Conservation (phyloP, 345 rosid species). For the Garcia nutans region DNA sequence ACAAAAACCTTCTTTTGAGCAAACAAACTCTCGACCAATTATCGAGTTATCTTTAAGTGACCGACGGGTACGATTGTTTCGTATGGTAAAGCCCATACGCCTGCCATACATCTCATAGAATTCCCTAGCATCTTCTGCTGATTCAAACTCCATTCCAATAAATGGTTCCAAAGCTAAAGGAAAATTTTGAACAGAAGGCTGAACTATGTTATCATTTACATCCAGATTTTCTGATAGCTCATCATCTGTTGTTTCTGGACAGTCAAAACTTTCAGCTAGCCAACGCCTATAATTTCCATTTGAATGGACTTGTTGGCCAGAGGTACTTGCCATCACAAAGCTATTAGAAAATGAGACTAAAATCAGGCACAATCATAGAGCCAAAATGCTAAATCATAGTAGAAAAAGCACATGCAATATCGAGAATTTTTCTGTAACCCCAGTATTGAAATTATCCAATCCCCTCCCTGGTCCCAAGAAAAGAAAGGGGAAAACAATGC, state of each 20-base stretch:
- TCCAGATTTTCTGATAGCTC: constrained; percentile 38
- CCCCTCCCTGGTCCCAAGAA: background rate
- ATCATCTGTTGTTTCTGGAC: constrained; percentile 36
- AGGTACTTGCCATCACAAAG: constrained; percentile 36
- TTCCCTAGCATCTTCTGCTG: constrained; percentile 46
- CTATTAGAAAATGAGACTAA: constrained; percentile 14
- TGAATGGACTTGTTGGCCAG: constrained; percentile 25
- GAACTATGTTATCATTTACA: constrained; percentile 24
- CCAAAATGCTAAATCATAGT: background rate
- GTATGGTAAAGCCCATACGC: constrained; percentile 38
- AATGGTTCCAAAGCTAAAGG: constrained; percentile 24
- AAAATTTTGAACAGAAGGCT: constrained; percentile 20
- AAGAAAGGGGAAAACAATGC: background rate
- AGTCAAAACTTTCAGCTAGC: constrained; percentile 42
- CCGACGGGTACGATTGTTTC: constrained; percentile 40
- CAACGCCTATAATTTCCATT: constrained; percentile 31
- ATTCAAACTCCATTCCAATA: constrained; percentile 39
- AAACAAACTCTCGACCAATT: constrained; percentile 45
- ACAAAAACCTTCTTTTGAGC: constrained; percentile 43
- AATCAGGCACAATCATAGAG: background rate
- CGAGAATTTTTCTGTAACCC: background rate
- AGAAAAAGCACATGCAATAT: background rate
- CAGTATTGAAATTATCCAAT: background rate
- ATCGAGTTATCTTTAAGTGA: constrained; percentile 45
- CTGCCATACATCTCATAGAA: constrained; percentile 45